Conservation (phyloP, 495 filamentous ascomycete genomes). For the Pyronema omphalodes region DNA sequence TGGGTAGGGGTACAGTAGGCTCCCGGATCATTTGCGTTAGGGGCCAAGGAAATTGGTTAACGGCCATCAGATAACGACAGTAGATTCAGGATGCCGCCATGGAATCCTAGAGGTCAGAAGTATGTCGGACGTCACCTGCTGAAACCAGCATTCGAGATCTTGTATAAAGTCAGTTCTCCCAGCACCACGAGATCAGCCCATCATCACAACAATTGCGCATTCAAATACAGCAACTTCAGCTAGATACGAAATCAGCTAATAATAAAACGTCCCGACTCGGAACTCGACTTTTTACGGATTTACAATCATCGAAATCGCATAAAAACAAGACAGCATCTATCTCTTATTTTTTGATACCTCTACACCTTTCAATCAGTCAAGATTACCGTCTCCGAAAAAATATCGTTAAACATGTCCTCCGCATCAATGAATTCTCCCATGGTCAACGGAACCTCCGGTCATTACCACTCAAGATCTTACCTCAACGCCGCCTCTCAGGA, state of each 20-base stretch:
- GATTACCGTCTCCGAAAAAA: neutral
- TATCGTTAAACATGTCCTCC: neutral
- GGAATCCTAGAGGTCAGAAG: no score
- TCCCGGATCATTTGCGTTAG: neutral
- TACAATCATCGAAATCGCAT: no score
- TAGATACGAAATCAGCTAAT: no score
- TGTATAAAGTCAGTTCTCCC: neutral
- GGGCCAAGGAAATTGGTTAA: neutral
- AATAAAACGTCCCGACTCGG: no score
- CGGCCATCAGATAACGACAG: neutral
- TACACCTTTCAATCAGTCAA: neutral
- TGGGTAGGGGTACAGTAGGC: neutral
- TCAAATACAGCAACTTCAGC: no score
- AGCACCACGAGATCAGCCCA: no score
- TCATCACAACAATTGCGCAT: no score
- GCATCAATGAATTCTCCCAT: neutral
- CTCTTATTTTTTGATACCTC: neutral
- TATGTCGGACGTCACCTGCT: no score
- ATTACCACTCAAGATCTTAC: neutral
- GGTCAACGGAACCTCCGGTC: neutral
- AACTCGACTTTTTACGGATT: no score
- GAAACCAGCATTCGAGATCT: neutral
- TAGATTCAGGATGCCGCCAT: neutral
- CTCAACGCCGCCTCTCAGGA: no score
- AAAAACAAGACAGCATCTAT: no score